Percentiles rank a stretch among this genome's conserved stretches.
These are phyloP conservation scores for Podaxis sp. DNA, from an alignment of 768 basidiomycete species.

Conservation along the genomic window DNA sequence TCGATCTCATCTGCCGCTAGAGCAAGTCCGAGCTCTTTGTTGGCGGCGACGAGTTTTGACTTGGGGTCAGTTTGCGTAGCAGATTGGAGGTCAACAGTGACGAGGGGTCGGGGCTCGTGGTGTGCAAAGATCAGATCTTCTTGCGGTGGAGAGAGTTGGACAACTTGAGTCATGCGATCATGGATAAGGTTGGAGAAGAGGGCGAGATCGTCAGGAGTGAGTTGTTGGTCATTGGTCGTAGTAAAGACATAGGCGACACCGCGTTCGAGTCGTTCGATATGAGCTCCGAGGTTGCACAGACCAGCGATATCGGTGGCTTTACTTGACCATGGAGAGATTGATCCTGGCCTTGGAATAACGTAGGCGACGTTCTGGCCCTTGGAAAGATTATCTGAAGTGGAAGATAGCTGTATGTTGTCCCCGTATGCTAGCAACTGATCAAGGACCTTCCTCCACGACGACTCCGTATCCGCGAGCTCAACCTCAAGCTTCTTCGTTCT, in stretches of 20 bases:
- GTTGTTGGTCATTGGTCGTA: conserved; percentile 32
- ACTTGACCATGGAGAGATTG: conserved; percentile 98
- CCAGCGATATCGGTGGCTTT: conserved; percentile 95
- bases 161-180: conserved; percentile 96
- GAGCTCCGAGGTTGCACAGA: conserved; percentile 76
- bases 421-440: conserved; percentile 83
- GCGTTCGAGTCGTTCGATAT: conserved; percentile 84
- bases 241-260: conserved; percentile 72
- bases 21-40: conserved; percentile 85
- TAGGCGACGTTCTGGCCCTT: conserved; percentile 52
- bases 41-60: conserved; percentile 70
- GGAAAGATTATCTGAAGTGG: conserved; percentile 38
- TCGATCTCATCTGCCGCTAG: conserved; percentile 87
- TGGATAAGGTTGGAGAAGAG: conserved; percentile 72
- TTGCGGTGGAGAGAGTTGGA: conserved; percentile 58
- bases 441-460: conserved; percentile 52
- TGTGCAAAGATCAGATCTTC: conserved; percentile 60
- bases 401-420: conserved; percentile 58
- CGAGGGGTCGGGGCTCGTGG: conserved; percentile 63
- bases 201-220: conserved; percentile 50
- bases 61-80: conserved; percentile 43
- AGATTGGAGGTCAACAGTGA: conserved; percentile 61
- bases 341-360: conserved; percentile 82
- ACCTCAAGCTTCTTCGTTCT: conserved; percentile 41
- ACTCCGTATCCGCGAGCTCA: conserved; percentile 45